Conservation (phyloP, 1,284 basidiomycete species). For the Retiboletus flavoniger region DNA sequence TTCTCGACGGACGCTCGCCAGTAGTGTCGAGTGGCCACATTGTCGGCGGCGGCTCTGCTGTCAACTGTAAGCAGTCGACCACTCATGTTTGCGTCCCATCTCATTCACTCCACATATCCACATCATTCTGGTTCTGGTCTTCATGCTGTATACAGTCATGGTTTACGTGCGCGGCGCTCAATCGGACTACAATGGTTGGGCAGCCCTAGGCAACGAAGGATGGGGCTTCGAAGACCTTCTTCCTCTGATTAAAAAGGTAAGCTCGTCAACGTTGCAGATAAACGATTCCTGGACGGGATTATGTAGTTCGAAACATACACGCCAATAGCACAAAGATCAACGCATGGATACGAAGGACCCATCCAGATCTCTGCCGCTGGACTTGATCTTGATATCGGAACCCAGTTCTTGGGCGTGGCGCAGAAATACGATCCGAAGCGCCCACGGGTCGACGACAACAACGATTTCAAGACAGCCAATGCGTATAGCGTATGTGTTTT, state of each 20-base stretch:
- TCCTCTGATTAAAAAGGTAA: constrained; percentile 9
- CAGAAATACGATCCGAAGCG: constrained; percentile 24
- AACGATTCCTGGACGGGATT: background rate
- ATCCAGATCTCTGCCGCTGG: constrained; percentile 2
- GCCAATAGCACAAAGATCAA: constrained; percentile 5
- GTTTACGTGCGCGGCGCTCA: constrained; percentile 53
- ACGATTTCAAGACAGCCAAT: constrained; percentile 43
- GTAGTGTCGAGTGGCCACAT: constrained; percentile 4
- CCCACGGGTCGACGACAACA: constrained; percentile 41
- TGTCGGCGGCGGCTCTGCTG: constrained; percentile 5
- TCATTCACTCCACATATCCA: background rate
- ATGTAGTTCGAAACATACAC: constrained; percentile 7
- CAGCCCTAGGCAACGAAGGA: constrained; percentile 47
- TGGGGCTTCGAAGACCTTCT: constrained; percentile 41
- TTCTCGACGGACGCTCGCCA: constrained; percentile 2
- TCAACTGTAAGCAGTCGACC: constrained; percentile 4
- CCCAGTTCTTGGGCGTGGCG: constrained; percentile 8
- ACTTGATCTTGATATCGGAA: constrained; percentile 2
- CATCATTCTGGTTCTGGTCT: background rate
- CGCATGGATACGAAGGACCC: constrained; percentile 10
- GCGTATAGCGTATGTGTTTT: constrained; percentile 44
- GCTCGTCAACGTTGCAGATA: background rate
- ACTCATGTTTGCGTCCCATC: no score
- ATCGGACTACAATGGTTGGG: constrained; percentile 61
- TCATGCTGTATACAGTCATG: constrained; percentile 37